A percentile compares a stretch with the other conserved stretches of the same genome.
phyloP scores from a whole-genome alignment of 305 asterid genomes.

The Striga hermonthica region DNA sequence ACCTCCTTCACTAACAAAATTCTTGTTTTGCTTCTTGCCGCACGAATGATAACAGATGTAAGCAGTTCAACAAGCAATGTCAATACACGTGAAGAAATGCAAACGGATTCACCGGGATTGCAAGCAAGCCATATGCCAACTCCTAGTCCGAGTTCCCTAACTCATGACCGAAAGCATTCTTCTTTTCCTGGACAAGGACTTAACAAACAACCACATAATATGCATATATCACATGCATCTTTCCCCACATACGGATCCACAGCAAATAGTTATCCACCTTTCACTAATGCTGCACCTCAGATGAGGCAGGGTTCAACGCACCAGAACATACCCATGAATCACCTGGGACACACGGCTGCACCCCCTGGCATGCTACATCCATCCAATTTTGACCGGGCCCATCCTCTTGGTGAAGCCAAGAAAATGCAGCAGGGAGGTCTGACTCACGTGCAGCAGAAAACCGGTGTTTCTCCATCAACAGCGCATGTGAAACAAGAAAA shows the following conservation, averaged over 20 bases:
- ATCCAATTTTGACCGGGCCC: constrained; percentile 61
- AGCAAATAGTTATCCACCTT: constrained; percentile 58
- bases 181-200: constrained; percentile 60
- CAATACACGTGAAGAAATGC: constrained; percentile 54
- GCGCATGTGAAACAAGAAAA: constrained; percentile 65
- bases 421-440: constrained; percentile 46
- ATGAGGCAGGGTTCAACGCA: constrained; percentile 63
- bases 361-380: constrained; percentile 48
- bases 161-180: constrained; percentile 67
- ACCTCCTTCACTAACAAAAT: constrained; percentile 31
- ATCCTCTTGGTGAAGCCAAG: constrained; percentile 51
- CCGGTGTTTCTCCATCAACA: constrained; percentile 41
- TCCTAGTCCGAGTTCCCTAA: constrained; percentile 44
- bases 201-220: constrained; percentile 62
- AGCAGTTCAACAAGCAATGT: constrained; percentile 46
- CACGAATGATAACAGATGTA: constrained; percentile 40
- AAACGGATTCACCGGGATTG: constrained; percentile 51
- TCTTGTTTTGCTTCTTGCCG: constrained; percentile 28
- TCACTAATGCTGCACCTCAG: constrained; percentile 59
- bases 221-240: constrained; percentile 60
- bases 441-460: constrained; percentile 43
- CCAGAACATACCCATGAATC: constrained; percentile 49
- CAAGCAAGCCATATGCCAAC: constrained; percentile 48
- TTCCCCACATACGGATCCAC: constrained; percentile 53
- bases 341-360: constrained; percentile 47